Evolutionary conservation across 1,284 basidiomycete genomes (phyloP).

Genomic region (Papiliotrema fonsecae): DNA sequence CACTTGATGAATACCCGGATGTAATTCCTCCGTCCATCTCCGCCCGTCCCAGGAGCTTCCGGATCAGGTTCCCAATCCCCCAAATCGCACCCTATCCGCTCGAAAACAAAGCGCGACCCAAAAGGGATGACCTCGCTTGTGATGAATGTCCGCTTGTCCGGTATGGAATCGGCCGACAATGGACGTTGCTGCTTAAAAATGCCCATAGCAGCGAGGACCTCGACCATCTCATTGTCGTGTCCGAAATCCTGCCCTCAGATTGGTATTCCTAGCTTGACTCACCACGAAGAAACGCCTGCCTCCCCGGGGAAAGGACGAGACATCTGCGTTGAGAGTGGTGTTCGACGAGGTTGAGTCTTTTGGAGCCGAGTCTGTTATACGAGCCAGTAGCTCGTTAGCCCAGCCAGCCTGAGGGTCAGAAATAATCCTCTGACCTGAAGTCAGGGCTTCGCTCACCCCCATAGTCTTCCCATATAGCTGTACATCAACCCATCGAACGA

Average conservation of each 20-base stretch:
- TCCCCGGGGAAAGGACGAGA: conserved; percentile 61
- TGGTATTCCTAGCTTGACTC: conserved; percentile 7
- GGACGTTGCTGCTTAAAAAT: conserved; percentile 52
- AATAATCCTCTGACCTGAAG: not conserved
- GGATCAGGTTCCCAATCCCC: conserved; percentile 31
- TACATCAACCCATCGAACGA: not conserved
- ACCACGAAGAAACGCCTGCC: conserved; percentile 41
- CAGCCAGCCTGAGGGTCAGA: conserved; percentile 57
- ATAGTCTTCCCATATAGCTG: conserved; percentile 32
- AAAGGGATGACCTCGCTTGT: conserved; percentile 38
- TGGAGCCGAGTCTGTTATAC: conserved; percentile 61
- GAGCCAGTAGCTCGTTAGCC: conserved; percentile 74
- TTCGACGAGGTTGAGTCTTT: conserved; percentile 71
- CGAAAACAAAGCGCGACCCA: conserved; percentile 36
- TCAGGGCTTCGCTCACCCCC: conserved; percentile 10
- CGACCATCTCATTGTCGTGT: conserved; percentile 74
- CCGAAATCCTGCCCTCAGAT: conserved; percentile 62
- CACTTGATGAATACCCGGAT: conserved; percentile 43
- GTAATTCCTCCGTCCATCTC: conserved; percentile 28
- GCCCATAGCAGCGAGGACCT: conserved; percentile 69
- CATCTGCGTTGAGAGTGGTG: conserved; percentile 63
- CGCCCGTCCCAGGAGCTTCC: conserved; percentile 4
- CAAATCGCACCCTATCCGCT: conserved; percentile 33
- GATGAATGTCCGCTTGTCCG: conserved; percentile 25
- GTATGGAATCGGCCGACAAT: conserved; percentile 15